These are phyloP conservation scores for Flaveria robusta DNA, from an alignment of 129 eudicot species.

Conservation along the genomic window DNA sequence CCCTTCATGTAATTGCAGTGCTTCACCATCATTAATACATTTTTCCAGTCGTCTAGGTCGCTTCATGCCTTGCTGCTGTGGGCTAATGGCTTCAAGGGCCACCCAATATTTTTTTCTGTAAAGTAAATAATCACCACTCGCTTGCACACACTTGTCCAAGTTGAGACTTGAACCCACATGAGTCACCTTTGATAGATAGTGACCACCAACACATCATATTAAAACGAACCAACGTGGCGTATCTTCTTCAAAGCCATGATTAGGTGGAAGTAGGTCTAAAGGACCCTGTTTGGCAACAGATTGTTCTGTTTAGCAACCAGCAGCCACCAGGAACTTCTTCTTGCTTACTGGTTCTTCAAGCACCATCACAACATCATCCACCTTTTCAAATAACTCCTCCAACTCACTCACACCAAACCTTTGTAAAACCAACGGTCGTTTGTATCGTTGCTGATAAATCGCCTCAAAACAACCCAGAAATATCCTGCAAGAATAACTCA, in stretches of 20 bases:
- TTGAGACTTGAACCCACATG: neutral
- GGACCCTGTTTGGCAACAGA: neutral
- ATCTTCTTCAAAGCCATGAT: conserved; percentile 16
- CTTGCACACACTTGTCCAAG: neutral
- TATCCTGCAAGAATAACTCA: conserved; percentile 77
- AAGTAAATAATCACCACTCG: neutral
- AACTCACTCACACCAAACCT: conserved; percentile 74
- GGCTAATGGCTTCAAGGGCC: neutral
- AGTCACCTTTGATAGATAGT: neutral
- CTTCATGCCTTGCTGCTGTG: neutral
- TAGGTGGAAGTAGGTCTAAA: neutral
- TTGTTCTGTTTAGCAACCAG: conserved; percentile 36
- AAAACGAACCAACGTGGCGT: conserved; percentile 8
- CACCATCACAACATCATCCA: conserved; percentile 73
- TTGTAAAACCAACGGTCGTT: conserved; percentile 52
- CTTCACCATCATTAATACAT: neutral
- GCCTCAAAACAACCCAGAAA: conserved; percentile 69
- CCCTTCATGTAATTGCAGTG: neutral
- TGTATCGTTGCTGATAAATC: conserved; percentile 81
- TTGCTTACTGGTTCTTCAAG: conserved; percentile 72
- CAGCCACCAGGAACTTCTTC: conserved; percentile 70
- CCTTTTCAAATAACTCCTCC: conserved; percentile 81
- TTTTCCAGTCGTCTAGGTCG: no score
- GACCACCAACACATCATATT: conserved; percentile 3
- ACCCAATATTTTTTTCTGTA: neutral